These are phyloP conservation scores for Atalantia buxifolia DNA, from an alignment of 345 rosid species.

Conservation along the genomic window DNA sequence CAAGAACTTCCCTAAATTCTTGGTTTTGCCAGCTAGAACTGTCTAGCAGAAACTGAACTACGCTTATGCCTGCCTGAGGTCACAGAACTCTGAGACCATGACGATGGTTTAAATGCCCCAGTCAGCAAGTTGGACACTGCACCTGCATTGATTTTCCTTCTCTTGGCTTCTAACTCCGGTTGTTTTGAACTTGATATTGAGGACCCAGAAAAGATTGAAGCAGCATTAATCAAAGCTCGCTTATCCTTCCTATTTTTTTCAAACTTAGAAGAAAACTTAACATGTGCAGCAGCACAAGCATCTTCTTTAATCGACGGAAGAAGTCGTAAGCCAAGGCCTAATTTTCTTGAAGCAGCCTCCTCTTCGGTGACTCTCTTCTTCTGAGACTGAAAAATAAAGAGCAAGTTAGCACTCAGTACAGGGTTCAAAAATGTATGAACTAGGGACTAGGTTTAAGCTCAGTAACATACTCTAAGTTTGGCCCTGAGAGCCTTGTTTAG, in stretches of 20 bases:
- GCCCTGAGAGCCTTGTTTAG: slow-evolving; percentile 80
- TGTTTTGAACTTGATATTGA: slow-evolving; percentile 44
- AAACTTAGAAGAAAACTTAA: slow-evolving; percentile 68
- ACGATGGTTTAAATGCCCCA: slow-evolving; percentile 69
- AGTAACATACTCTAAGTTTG: slow-evolving; percentile 53
- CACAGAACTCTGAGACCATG: slow-evolving; percentile 41
- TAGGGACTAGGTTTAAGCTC: not conserved
- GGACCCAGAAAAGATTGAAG: slow-evolving; percentile 62
- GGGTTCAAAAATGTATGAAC: not conserved
- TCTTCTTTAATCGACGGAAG: slow-evolving; percentile 72
- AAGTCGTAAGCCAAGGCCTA: slow-evolving; percentile 75
- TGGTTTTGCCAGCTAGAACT: slow-evolving; percentile 20
- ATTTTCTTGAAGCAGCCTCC: slow-evolving; percentile 63
- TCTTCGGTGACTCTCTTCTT: slow-evolving; percentile 88
- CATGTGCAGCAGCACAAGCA: slow-evolving; percentile 47
- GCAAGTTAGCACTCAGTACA: slow-evolving; percentile 3
- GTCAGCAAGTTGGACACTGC: slow-evolving; percentile 56
- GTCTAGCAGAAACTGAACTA: slow-evolving; percentile 26
- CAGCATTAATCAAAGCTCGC: slow-evolving; percentile 63
- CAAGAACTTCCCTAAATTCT: not conserved
- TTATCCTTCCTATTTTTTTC: slow-evolving; percentile 74
- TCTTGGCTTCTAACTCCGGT: slow-evolving; percentile 71
- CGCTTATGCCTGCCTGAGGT: slow-evolving; percentile 30
- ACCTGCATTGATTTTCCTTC: slow-evolving; percentile 68
- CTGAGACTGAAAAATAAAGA: slow-evolving; percentile 39